Conservation (phyloP, 1,284 basidiomycete species). For the Apiotrichum akiyoshidainum region DNA sequence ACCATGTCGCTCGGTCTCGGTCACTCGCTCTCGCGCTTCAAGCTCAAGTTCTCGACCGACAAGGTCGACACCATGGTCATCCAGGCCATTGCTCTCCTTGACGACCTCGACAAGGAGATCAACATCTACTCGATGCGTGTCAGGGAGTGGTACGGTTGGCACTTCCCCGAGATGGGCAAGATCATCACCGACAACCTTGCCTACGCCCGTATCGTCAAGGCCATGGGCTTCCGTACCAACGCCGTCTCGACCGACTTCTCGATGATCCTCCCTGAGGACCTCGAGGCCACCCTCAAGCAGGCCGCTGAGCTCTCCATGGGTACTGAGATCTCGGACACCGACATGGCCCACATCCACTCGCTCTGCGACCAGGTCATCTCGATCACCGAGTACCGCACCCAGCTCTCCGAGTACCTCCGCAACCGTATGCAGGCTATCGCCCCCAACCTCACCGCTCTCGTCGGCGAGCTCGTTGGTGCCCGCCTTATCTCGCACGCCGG, state of each 20-base stretch:
- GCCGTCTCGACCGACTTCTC: constrained; percentile 80
- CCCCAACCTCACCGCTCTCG: constrained; percentile 90
- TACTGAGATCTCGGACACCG: constrained; percentile 93
- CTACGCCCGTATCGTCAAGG: constrained; percentile 85
- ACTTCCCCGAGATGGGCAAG: constrained; percentile 99
- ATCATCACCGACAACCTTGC: constrained; percentile 96
- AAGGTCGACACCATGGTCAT: constrained; percentile 99
- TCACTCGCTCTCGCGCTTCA: constrained; percentile 94
- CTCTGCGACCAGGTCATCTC: constrained; percentile 96
- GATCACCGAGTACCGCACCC: constrained; percentile 88
- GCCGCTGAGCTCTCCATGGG: constrained; percentile 98
- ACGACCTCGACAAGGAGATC: constrained; percentile 98
- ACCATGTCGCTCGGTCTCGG: constrained; percentile 97
- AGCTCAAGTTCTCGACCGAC: constrained; percentile 98
- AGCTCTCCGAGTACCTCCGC: constrained; percentile 89
- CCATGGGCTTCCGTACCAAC: constrained; percentile 94
- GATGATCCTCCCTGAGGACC: constrained; percentile 87
- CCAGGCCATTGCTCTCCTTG: constrained; percentile 95
- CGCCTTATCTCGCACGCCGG: constrained; percentile 95
- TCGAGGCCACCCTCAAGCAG: constrained; percentile 84
- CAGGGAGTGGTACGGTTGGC: constrained; percentile 99
- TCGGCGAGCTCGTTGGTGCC: constrained; percentile 95
- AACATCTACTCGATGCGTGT: constrained; percentile 99
- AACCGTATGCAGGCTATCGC: constrained; percentile 98
- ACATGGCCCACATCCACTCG: constrained; percentile 90